phyloP scores from a whole-genome alignment of 345 rosid genomes.

The Zanthoxylum bungeanum region DNA sequence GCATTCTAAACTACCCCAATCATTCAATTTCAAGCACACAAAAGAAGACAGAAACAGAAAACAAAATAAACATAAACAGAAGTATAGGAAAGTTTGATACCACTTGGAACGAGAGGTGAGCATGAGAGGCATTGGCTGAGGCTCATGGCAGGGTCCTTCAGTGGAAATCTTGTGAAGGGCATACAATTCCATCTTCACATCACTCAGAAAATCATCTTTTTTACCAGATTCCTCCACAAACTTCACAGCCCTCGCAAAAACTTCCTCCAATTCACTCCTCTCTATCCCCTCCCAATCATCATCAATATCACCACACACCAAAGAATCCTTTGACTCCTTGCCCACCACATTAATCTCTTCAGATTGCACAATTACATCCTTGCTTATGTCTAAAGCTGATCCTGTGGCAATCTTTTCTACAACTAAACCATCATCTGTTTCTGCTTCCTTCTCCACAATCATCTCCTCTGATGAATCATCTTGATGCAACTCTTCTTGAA shows the following conservation, averaged over 20 bases:
- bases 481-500: too few species aligned
- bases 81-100: conserved; percentile 38
- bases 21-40: too few species aligned
- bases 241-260: conserved; percentile 50
- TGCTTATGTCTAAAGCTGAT: not conserved
- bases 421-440: conserved; percentile 4
- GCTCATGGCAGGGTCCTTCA: conserved; percentile 81
- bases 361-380: conserved; percentile 17
- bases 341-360: conserved; percentile 29
- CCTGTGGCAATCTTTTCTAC: conserved; percentile 18
- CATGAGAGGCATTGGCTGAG: conserved; percentile 78
- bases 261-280: conserved; percentile 75
- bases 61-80: not conserved
- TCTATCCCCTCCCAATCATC: conserved; percentile 91
- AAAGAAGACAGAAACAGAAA: not conserved
- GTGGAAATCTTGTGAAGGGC: conserved; percentile 91
- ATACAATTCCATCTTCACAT: conserved; percentile 57
- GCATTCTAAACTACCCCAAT: too few species aligned
- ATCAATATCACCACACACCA: conserved; percentile 24
- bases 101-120: conserved; percentile 81
- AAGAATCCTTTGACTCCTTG: conserved; percentile 22
- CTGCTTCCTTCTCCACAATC: too few species aligned
- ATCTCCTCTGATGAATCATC: too few species aligned
- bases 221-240: conserved; percentile 42
- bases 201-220: conserved; percentile 36